Base-by-base conservation (phyloP, 1,284 basidiomycete genomes). In the Cystobasidium pallidum region DNA sequence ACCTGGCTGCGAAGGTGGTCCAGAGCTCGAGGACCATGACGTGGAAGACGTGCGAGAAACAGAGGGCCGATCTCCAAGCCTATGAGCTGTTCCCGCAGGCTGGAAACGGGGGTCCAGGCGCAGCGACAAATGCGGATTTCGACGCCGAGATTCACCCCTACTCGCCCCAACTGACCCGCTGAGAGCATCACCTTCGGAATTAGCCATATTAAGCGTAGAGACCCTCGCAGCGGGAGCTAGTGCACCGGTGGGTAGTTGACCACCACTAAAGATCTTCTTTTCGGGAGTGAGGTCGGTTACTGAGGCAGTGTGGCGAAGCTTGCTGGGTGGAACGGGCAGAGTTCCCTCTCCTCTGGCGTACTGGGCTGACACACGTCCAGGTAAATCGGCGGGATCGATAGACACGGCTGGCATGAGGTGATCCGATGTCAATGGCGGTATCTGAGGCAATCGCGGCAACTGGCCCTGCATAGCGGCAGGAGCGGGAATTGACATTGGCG, bases 101-200 rank as follows among this genome's bases (percentile, higher is more conserved):
- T 71, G 66, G 68, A 63, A 77, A 52, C 32, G 71, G 41, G 11
- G 76, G 73, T 15, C 76, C 24, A 79, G 76, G 34, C 76, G 77
- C 62, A 79, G 76, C 19, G 76, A 77, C 11, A 79, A 73, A 17
- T 75, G 74, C 11, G 78, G 78, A 51, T 79, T 78, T 45, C 77
- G 67, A 26, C 77, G 65, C 10, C 62, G 45, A 21, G 65, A 66
- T 3, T 75, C 74, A 4, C 57, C 41, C 34, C 59, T 63, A 1
- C 61, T 47, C 7, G 70, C 55, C 4, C 63, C 64, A 11, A 51
- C 59, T 19, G 63, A 66, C 6, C 75, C 76, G 51, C 72, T 75
- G 13, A 72, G 72, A 19, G 73, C 72, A n/a, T 75, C 76, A 0
- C 54, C 67, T 17, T 47, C 47, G 19, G 75, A 76, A 1, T 71